Conservation (phyloP, 108 stramenopile species). For the Aurantiochytrium sp. region DNA sequence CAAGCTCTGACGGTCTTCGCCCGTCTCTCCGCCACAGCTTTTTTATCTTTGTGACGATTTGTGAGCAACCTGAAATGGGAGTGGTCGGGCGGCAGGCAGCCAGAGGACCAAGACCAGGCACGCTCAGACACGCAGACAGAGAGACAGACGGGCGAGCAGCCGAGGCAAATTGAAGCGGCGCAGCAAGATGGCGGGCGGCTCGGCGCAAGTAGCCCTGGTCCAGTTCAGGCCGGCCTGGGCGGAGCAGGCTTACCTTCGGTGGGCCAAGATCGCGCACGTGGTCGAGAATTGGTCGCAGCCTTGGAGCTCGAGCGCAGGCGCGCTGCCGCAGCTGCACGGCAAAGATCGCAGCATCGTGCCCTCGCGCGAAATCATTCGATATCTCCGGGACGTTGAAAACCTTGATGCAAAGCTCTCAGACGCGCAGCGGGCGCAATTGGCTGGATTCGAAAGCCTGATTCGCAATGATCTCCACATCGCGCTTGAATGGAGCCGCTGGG, state of each 20-base stretch:
- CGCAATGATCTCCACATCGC: background rate
- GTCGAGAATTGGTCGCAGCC: slow-evolving; percentile 5
- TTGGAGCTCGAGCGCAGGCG: background rate
- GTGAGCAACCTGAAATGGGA: no score
- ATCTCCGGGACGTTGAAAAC: background rate
- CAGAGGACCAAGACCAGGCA: no score
- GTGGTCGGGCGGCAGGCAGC: no score
- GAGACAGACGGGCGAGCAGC: no score
- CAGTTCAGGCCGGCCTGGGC: slow-evolving; percentile 17
- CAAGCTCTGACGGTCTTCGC: no score
- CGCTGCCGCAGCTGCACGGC: background rate
- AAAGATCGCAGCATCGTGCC: background rate
- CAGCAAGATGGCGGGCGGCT: background rate
- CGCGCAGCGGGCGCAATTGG: background rate
- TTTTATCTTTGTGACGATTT: no score
- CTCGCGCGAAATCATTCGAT: background rate
- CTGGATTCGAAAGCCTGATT: background rate
- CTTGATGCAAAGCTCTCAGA: background rate
- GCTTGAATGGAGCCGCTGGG: slow-evolving; percentile 11
- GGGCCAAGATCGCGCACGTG: background rate
- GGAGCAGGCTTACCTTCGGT: background rate
- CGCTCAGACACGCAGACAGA: no score
- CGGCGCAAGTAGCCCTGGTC: background rate
- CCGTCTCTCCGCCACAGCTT: no score
- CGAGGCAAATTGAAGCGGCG: background rate